phyloP scores from a whole-genome alignment of 1,139 yeast genomes.

The Protomyces inundatus region DNA sequence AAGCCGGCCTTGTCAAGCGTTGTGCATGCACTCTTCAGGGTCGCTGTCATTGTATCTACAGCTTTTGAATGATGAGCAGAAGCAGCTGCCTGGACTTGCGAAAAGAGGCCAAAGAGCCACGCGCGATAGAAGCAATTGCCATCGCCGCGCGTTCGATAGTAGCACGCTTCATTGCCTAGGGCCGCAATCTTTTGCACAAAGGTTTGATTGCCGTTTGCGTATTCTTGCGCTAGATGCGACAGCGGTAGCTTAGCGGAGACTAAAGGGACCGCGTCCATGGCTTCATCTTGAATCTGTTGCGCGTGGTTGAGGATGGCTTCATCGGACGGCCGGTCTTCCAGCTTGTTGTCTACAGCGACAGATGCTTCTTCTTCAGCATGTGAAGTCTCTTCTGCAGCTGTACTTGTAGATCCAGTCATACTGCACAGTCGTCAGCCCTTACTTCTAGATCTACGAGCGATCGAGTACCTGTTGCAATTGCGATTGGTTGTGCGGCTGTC shows the following conservation, averaged over 20 bases:
- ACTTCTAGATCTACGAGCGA: too few relatives aligned
- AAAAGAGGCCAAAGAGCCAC: not conserved
- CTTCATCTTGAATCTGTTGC: slow-evolving; percentile 9
- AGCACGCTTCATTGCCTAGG: not conserved
- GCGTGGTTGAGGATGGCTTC: slow-evolving; percentile 16
- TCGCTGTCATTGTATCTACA: not conserved
- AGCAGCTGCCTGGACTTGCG: not conserved
- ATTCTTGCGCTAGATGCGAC: slow-evolving; percentile 21
- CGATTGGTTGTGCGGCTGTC: too few relatives aligned
- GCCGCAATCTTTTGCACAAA: slow-evolving; percentile 20
- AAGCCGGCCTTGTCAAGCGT: slow-evolving; percentile 32
- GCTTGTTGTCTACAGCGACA: not conserved
- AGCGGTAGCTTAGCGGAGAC: slow-evolving; percentile 1
- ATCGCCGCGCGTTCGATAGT: slow-evolving; percentile 32
- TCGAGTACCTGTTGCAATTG: too few relatives aligned
- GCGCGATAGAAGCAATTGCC: slow-evolving; percentile 33
- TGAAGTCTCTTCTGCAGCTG: too few relatives aligned
- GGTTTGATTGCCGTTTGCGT: slow-evolving; percentile 18
- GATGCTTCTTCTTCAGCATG: not conserved
- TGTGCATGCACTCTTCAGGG: not conserved
- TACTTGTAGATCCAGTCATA: too few relatives aligned
- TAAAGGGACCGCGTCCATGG: slow-evolving; percentile 9
- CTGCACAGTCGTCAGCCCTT: too few relatives aligned
- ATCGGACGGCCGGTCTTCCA: slow-evolving; percentile 9
- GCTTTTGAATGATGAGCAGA: not conserved